A percentile compares a stretch with the other conserved stretches of the same genome.
Conservation (phyloP, 2,329 filamentous ascomycete genomes). For the Colletotrichum lentis region DNA sequence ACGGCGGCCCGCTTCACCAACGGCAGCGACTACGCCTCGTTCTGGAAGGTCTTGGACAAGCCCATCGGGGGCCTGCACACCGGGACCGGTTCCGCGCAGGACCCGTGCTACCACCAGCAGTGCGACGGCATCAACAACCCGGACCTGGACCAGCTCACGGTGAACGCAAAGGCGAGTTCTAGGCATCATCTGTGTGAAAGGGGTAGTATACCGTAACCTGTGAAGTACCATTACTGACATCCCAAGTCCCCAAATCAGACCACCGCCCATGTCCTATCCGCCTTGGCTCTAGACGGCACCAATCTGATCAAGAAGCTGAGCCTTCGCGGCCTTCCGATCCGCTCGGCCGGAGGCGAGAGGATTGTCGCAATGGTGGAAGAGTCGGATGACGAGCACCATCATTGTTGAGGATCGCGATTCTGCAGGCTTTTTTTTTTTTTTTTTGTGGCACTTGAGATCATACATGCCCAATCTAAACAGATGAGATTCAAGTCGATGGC, state of each 20-base stretch:
- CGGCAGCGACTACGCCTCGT: constrained; percentile 68
- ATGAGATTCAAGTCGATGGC: not conserved
- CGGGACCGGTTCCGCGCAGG: constrained; percentile 61
- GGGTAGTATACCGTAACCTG: not conserved
- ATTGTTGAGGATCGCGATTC: not conserved
- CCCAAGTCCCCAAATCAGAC: not conserved
- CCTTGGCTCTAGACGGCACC: constrained; percentile 26
- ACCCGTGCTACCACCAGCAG: constrained; percentile 47
- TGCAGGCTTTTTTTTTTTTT: no score
- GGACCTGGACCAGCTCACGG: constrained; percentile 47
- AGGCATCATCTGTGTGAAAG: no score
- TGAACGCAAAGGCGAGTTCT: constrained; percentile 43
- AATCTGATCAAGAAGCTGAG: constrained; percentile 38
- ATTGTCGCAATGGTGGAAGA: not conserved
- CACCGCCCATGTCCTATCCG: constrained; percentile 28
- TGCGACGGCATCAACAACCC: constrained; percentile 53
- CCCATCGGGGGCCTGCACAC: constrained; percentile 66
- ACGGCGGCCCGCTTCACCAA: constrained; percentile 48
- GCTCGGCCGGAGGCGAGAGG: not conserved
- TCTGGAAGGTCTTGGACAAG: constrained; percentile 62
- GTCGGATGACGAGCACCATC: constrained; percentile 6
- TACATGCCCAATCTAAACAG: no score
- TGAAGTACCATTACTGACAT: not conserved
- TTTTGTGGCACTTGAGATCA: no score
- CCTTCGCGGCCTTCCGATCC: not conserved